A percentile compares a stretch with the other conserved stretches of the same genome.
Evolutionary conservation across 1,139 yeast genomes (phyloP).

Genomic region (Kluyveromyces marxianus): DNA sequence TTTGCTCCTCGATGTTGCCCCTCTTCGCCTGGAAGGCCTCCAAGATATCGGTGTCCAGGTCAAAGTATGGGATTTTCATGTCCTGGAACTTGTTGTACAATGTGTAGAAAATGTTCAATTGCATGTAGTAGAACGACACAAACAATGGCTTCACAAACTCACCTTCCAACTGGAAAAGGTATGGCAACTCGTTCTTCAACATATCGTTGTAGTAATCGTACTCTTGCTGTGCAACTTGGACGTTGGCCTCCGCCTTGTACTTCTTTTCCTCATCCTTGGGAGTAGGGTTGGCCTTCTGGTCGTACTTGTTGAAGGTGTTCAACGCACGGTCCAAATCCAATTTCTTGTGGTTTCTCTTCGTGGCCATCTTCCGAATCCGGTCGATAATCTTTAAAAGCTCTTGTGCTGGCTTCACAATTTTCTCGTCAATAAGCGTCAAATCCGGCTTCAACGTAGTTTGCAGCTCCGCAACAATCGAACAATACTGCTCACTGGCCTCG

Average conservation of each 20-base stretch:
- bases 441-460: slow-evolving; percentile 87
- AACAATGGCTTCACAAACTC: slow-evolving; percentile 90
- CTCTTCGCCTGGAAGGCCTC: slow-evolving; percentile 74
- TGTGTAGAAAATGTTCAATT: slow-evolving; percentile 90
- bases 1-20: slow-evolving; percentile 82
- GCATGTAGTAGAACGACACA: slow-evolving; percentile 94
- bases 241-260: slow-evolving; percentile 83
- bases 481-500: slow-evolving; percentile 85
- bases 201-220: slow-evolving; percentile 92
- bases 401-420: slow-evolving; percentile 88
- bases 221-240: slow-evolving; percentile 89
- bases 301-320: slow-evolving; percentile 59
- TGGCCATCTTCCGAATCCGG: slow-evolving; percentile 82
- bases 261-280: slow-evolving; percentile 85
- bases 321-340: slow-evolving; percentile 86
- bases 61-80: slow-evolving; percentile 94
- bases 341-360: slow-evolving; percentile 92
- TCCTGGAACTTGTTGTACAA: slow-evolving; percentile 87
- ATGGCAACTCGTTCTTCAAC: slow-evolving; percentile 84
- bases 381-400: slow-evolving; percentile 78
- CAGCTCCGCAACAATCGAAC: slow-evolving; percentile 78
- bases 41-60: slow-evolving; percentile 70
- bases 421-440: slow-evolving; percentile 80
- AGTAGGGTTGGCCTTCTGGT: slow-evolving; percentile 68
- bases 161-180: slow-evolving; percentile 78